Conservation (phyloP, 805 yeast genomes). For the Spencermartinsiella europaea region DNA sequence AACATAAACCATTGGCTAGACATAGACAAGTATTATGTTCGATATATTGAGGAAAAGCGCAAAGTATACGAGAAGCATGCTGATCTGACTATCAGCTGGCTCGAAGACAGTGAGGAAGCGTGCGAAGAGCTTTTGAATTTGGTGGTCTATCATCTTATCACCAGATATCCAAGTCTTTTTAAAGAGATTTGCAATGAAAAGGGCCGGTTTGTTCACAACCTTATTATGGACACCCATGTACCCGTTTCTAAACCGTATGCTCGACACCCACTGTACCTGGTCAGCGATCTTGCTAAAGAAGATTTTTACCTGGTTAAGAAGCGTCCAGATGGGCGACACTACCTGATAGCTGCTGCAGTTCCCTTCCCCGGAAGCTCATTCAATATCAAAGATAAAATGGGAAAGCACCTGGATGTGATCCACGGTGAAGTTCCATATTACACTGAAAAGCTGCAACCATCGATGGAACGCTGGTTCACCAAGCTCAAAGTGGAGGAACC, state of each 20-base stretch:
- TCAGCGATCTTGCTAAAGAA: constrained; percentile 68
- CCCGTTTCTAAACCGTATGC: constrained; percentile 57
- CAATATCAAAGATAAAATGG: constrained; percentile 55
- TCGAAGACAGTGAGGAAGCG: constrained; percentile 57
- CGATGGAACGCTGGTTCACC: constrained; percentile 71
- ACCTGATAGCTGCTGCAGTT: constrained; percentile 67
- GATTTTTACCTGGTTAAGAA: constrained; percentile 63
- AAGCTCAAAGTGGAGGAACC: constrained; percentile 56
- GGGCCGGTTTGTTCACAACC: constrained; percentile 52
- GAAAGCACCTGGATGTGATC: constrained; percentile 56
- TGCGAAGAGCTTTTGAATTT: constrained; percentile 58
- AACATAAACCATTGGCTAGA: constrained; percentile 74
- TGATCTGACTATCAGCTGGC: constrained; percentile 56
- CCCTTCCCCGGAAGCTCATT: constrained; percentile 78
- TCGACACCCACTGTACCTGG: constrained; percentile 58
- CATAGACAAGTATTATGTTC: constrained; percentile 70
- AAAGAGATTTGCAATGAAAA: constrained; percentile 38
- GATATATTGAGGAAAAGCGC: constrained; percentile 58
- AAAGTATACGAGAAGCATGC: constrained; percentile 56
- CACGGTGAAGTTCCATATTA: constrained; percentile 69
- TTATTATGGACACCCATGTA: constrained; percentile 55
- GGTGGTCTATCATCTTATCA: constrained; percentile 54
- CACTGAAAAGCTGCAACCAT: constrained; percentile 54
- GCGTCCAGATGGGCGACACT: constrained; percentile 52
- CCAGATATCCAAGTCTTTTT: constrained; percentile 53